Evolutionary conservation across 192 early-diverging fungal genomes (phyloP).

Genomic region (Backusella sp.): DNA sequence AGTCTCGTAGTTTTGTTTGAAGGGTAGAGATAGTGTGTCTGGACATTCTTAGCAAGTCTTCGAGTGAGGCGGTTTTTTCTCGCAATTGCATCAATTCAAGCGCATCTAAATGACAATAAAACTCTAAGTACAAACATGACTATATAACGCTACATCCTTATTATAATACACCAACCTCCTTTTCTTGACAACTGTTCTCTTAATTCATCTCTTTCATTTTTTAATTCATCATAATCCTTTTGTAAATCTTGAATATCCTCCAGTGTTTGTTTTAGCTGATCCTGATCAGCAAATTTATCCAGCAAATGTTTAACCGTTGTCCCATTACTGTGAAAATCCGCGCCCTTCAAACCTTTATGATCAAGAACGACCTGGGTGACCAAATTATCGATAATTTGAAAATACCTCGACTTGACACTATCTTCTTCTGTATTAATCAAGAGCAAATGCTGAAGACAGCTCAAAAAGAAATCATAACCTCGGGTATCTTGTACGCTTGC

Average conservation of each 20-base stretch:
- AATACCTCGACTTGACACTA: constrained; percentile 62
- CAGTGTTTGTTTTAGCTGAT: constrained; percentile 66
- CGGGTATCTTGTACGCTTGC: constrained; percentile 67
- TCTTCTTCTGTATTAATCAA: constrained; percentile 66
- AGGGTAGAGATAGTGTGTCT: constrained; percentile 71
- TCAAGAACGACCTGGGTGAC: constrained; percentile 79
- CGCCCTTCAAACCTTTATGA: constrained; percentile 52
- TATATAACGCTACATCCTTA: not conserved
- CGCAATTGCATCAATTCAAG: constrained; percentile 51
- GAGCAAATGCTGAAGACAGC: constrained; percentile 70
- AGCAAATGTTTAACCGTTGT: constrained; percentile 68
- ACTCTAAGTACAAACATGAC: not conserved
- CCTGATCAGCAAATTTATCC: constrained; percentile 78
- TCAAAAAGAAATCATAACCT: constrained; percentile 72
- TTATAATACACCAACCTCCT: constrained; percentile 43
- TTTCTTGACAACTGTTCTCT: constrained; percentile 62
- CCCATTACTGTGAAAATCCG: not conserved
- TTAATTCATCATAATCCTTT: constrained; percentile 59
- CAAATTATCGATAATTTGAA: constrained; percentile 76
- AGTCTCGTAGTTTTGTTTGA: constrained; percentile 66
- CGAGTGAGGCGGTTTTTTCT: constrained; percentile 37
- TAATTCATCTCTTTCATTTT: constrained; percentile 58
- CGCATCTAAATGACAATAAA: constrained; percentile 11
- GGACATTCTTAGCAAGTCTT: constrained; percentile 60
- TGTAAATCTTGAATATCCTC: constrained; percentile 64